Conservation (phyloP, 1,284 basidiomycete genomes). For the Laetiporus sulphureus region DNA sequence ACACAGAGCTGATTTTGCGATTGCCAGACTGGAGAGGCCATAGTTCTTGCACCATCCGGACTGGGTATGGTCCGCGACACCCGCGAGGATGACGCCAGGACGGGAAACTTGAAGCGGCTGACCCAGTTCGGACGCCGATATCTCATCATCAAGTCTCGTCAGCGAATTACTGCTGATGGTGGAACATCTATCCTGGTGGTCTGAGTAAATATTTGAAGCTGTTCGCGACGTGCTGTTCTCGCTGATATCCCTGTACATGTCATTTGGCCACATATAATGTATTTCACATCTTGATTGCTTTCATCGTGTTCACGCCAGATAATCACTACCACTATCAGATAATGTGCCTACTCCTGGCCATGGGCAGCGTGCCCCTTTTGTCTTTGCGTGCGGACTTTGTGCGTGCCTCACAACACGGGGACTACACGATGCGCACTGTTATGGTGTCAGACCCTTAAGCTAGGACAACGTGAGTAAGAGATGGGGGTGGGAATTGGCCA, state of each 20-base stretch:
- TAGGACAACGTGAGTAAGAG: conserved; percentile 23
- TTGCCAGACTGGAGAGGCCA: conserved; percentile 46
- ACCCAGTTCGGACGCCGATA: conserved; percentile 43
- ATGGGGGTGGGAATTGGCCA: neutral
- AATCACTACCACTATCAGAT: too few relatives aligned
- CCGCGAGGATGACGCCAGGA: neutral
- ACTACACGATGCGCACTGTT: conserved; percentile 77
- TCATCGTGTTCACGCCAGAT: too few relatives aligned
- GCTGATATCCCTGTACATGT: too few relatives aligned
- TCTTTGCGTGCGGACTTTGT: too few relatives aligned
- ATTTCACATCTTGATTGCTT: too few relatives aligned
- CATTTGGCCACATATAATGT: too few relatives aligned
- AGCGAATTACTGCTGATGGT: conserved; percentile 48
- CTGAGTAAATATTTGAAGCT: too few relatives aligned
- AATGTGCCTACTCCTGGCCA: too few relatives aligned
- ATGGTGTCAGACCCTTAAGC: conserved; percentile 82
- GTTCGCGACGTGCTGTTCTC: too few relatives aligned
- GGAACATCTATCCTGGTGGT: conserved; percentile 45
- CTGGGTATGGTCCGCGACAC: conserved; percentile 26
- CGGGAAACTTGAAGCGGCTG: conserved; percentile 4
- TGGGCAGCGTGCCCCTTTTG: too few relatives aligned
- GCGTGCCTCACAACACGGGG: too few relatives aligned
- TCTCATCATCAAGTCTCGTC: conserved; percentile 48
- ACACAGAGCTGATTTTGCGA: neutral
- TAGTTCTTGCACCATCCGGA: conserved; percentile 48